These are phyloP conservation scores for Schizochytrium sp. DNA, from an alignment of 108 stramenopile species.

Conservation along the genomic window DNA sequence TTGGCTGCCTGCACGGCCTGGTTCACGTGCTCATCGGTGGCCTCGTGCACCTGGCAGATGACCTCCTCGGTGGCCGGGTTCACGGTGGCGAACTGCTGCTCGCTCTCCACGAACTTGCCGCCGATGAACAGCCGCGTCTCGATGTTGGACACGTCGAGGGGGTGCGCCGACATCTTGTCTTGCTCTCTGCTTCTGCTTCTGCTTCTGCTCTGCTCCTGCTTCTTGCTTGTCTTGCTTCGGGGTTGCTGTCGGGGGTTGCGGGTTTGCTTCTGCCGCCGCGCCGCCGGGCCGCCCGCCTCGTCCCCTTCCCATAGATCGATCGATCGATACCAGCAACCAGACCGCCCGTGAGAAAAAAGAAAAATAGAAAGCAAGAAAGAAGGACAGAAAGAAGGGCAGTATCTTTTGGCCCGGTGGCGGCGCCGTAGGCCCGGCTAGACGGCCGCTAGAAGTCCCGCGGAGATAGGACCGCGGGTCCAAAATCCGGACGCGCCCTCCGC, in stretches of 20 bases:
- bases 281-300: neutral
- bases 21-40: slow-evolving; percentile 22
- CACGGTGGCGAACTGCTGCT: slow-evolving; percentile 3
- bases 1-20: slow-evolving; percentile 25
- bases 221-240: neutral
- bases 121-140: slow-evolving; percentile 27
- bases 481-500: no score
- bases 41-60: slow-evolving; percentile 24
- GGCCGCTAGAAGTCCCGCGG: no score
- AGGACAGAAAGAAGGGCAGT: neutral
- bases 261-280: neutral
- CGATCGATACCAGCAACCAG: no score
- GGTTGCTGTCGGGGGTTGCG: neutral
- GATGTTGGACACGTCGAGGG: neutral
- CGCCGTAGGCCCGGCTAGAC: no score
- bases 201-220: neutral
- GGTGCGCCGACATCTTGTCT: neutral
- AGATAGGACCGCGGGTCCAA: no score
- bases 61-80: slow-evolving; percentile 24
- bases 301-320: neutral
- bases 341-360: no score
- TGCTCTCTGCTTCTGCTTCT: neutral
- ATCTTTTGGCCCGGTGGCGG: neutral
- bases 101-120: slow-evolving; percentile 3
- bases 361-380: neutral